Percentiles rank a stretch among this genome's conserved stretches.
Conservation (phyloP, 2,329 filamentous ascomycete species). For the Fusarium nematophilum region DNA sequence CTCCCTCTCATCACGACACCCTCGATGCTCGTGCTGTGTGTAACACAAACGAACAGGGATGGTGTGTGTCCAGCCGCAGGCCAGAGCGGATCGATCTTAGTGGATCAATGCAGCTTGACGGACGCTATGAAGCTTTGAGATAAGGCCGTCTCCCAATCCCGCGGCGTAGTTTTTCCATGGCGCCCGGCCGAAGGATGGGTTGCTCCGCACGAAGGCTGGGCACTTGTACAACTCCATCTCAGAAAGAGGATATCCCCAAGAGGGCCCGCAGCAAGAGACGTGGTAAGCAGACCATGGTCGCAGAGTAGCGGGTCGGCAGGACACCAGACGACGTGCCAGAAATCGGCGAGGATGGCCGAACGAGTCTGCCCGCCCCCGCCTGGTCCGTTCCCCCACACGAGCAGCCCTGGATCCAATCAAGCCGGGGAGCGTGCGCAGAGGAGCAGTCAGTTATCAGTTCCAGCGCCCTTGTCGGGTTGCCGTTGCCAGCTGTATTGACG, state of each 20-base stretch:
- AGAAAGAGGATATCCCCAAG: background rate
- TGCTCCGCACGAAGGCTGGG: slow-evolving; percentile 10
- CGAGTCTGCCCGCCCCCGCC: slow-evolving; percentile 14
- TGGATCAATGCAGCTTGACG: slow-evolving; percentile 33
- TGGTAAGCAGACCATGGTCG: background rate
- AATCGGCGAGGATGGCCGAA: slow-evolving; percentile 13
- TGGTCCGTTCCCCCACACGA: slow-evolving; percentile 25
- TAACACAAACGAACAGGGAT: slow-evolving; percentile 39
- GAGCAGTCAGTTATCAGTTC: slow-evolving; percentile 43
- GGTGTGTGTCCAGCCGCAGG: slow-evolving; percentile 31
- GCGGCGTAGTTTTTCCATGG: slow-evolving; percentile 11
- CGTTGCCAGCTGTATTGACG: slow-evolving; percentile 24
- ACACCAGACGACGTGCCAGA: slow-evolving; percentile 7
- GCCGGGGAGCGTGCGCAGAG: slow-evolving; percentile 9
- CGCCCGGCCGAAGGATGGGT: slow-evolving; percentile 5
- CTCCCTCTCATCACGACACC: slow-evolving; percentile 25
- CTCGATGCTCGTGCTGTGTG: slow-evolving; percentile 29
- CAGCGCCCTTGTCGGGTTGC: slow-evolving; percentile 25
- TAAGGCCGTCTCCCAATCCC: slow-evolving; percentile 32
- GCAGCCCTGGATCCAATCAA: slow-evolving; percentile 37
- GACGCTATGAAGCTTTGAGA: slow-evolving; percentile 31
- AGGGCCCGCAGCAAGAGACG: slow-evolving; percentile 6
- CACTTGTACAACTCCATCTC: background rate
- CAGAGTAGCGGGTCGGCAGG: slow-evolving; percentile 11
- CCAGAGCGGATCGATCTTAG: slow-evolving; percentile 37